Evolutionary conservation across 352 stramenopile species (phyloP).

Genomic region (Phytopythium montanum): DNA sequence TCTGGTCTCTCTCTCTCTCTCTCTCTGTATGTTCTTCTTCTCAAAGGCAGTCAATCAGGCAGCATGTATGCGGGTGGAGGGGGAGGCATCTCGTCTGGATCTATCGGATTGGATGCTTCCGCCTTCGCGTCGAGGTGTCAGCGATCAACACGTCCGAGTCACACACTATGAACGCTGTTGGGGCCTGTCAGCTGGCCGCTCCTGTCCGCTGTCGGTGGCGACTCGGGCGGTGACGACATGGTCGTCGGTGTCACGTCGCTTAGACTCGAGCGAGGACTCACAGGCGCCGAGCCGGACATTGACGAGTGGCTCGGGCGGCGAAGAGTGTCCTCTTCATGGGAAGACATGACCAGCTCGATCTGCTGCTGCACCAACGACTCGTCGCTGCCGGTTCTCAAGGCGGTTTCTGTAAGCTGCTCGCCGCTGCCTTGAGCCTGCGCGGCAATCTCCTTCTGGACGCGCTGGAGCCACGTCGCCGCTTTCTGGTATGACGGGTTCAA

Average conservation of each 20-base stretch:
- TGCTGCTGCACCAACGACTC: conserved; percentile 41
- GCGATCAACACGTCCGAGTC: neutral
- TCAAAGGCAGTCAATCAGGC: neutral
- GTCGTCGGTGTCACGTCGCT: neutral
- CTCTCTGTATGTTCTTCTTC: too few relatives aligned
- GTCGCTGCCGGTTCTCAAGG: conserved; percentile 8
- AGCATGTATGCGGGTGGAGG: neutral
- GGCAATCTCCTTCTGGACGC: conserved; percentile 51
- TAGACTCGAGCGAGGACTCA: neutral
- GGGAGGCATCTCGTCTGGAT: neutral
- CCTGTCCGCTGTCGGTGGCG: neutral
- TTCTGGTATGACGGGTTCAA: conserved; percentile 79
- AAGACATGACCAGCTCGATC: conserved; percentile 48
- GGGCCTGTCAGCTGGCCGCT: neutral
- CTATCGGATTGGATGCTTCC: neutral
- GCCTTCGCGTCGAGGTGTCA: neutral
- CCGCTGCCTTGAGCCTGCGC: conserved; percentile 10
- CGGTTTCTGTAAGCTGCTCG: neutral
- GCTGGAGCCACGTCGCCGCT: conserved; percentile 75
- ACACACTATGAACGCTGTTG: neutral
- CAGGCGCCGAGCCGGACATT: neutral
- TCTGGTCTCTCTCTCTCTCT: neutral
- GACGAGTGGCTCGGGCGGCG: conserved; percentile 7
- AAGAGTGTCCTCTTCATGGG: conserved; percentile 44
- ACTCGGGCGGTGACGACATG: neutral